Base-by-base conservation (phyloP, 805 yeast genomes). In the Kodamaea lidongshanica region DNA sequence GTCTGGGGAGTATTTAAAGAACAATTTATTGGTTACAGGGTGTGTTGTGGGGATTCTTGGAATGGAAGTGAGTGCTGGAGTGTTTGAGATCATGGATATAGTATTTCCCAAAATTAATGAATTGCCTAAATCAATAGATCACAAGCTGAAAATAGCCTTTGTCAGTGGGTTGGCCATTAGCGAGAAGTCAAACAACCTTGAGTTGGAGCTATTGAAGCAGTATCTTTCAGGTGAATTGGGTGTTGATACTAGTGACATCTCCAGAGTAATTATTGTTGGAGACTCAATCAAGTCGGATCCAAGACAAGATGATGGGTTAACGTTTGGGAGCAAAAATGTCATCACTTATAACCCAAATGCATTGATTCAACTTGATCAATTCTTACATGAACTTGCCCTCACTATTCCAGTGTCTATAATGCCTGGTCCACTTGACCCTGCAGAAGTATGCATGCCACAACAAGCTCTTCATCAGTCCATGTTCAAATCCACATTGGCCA, bases 341-440 rank as follows among this genome's bases (percentile, higher is more conserved):
- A 66, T 80, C 3, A 70, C 68, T 32, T 77, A 64, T 42, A 63
- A 70, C 37, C 49, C 61, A 4, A 61, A 63, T 9, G 61, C 80
- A 3, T 46, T 80, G 19, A 48, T 46, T n/a, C 58, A 61, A n/a
- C 54, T 89, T 14, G 89, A 84, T 42, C 43, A 50, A 7, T 74
- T 79, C 43, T 41, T 89, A 4, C 50, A 64, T 2, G 78, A 79
- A 9, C 37, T 84, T 1, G 56, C 78, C 3, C 53, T 65, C 6
- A 63, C 80, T 2, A 55, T 86, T 11, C 81, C 94, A 0, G 76
- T 88, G 5, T 72, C 79, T 24, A 45, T 92, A 2, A 67, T 92
- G 77, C 95, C 98, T 0, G 97, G 98, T 4, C 70, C 61, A 6
- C 56, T 67, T 4, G 98, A 92, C 52, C 95, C 96, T 0, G 77